Percentiles rank a stretch among this genome's conserved stretches.
Conservation (phyloP, 257 asterid species). For the Anisodus tanguticus region DNA sequence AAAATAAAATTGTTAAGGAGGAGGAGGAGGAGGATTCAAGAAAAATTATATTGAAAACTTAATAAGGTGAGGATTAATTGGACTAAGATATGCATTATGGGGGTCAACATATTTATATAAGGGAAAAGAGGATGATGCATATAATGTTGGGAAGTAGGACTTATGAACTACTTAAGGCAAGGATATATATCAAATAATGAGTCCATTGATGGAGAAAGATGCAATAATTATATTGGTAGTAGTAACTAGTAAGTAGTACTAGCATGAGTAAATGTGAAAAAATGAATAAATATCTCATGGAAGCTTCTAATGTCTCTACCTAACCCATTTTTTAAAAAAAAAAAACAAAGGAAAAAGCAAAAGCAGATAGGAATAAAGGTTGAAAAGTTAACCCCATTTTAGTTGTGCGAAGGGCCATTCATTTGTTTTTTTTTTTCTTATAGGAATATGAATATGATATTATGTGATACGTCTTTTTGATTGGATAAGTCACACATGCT, state of each 20-base stretch:
- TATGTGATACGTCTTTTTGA: constrained; percentile 21
- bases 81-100: not conserved
- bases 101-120: not conserved
- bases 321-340: constrained; percentile 43
- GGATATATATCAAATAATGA: not conserved
- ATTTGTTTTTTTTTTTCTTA: not conserved
- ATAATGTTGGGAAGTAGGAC: not conserved
- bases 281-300: constrained; percentile 43
- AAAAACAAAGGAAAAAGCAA: not conserved
- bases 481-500: constrained; percentile 7
- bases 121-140: not conserved
- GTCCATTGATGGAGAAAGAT: not conserved
- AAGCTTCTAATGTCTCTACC: constrained; percentile 75
- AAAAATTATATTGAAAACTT: not conserved
- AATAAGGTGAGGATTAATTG: not conserved
- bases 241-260: not conserved
- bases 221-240: not conserved
- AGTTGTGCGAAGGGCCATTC: constrained; percentile 48
- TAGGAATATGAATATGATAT: constrained; percentile 14
- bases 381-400: constrained; percentile 12
- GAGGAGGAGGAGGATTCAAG: not conserved
- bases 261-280: not conserved
- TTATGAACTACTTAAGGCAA: not conserved
- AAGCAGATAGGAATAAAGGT: constrained; percentile 29
- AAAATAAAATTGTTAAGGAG: not conserved